Conservation (phyloP, 75 land plant species). For the Cupressus sempervirens region DNA sequence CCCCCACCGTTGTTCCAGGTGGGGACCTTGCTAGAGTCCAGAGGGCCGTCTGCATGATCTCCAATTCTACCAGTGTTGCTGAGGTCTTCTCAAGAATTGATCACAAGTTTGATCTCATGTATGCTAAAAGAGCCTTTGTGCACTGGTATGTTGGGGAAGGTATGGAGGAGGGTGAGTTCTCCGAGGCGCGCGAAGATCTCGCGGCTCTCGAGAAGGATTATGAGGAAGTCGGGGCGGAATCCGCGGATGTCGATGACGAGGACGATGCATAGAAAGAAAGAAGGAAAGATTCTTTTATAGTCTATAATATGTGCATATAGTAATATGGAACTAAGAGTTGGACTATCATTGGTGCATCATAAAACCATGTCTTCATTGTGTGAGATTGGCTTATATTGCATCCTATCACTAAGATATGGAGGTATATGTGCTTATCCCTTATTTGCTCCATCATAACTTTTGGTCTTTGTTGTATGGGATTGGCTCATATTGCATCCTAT, state of each 20-base stretch:
- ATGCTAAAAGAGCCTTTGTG: slow-evolving; percentile 66
- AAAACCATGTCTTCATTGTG: too few species aligned
- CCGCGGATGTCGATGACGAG: slow-evolving; percentile 43
- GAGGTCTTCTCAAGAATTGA: slow-evolving; percentile 68
- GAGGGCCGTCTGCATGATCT: slow-evolving; percentile 72
- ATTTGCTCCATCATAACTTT: too few species aligned
- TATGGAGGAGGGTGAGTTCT: slow-evolving; percentile 63
- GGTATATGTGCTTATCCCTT: neutral
- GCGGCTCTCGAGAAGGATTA: slow-evolving; percentile 55
- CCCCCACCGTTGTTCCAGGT: slow-evolving; percentile 52
- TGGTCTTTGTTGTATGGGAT: too few species aligned
- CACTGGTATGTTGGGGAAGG: slow-evolving; percentile 82
- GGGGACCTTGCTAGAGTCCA: slow-evolving; percentile 57
- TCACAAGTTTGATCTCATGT: slow-evolving; percentile 71
- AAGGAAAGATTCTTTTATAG: too few species aligned
- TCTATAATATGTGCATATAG: too few species aligned
- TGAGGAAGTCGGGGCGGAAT: slow-evolving; percentile 60
- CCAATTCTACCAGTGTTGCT: slow-evolving; percentile 64
- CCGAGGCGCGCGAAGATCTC: slow-evolving; percentile 70
- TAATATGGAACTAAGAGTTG: slow-evolving; percentile 22
- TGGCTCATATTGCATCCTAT: too few species aligned
- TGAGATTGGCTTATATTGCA: too few species aligned
- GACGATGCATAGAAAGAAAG: slow-evolving; percentile 23
- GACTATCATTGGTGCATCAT: neutral
- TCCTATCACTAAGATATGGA: too few species aligned